Base-by-base conservation (phyloP, 352 stramenopile genomes). In the Vaucheria bursata region DNA sequence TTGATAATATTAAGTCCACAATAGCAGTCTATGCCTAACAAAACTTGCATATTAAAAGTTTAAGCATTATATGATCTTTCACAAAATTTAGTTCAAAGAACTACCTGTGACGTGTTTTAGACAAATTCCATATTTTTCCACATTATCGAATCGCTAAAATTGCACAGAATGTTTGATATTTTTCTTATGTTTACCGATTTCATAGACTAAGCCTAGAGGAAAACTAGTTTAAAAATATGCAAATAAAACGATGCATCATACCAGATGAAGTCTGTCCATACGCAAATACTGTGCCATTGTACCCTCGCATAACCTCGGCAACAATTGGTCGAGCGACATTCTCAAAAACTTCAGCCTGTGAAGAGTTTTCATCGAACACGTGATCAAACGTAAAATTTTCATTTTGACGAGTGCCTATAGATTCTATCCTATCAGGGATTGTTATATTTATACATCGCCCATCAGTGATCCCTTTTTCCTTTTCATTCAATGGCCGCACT, bases 241-340 rank as follows among this genome's bases (percentile, higher is more conserved):
- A n/a, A n/a, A n/a, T n/a, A n/a, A n/a, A n/a, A n/a, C n/a, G n/a
- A 82, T 93, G 91, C 74, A 90, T 94, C 80, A 94, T 93, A 5
- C 89, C 91, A 12, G 87, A 91, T 67, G 18, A 8, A 25, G 52
- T 45, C 52, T 73, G 29, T 49, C 68, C 91, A 78, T 96, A 97
- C 1, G 92, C 91, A 71, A 97, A 96, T 74, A 97, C 94, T 36
- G 91, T 96, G 0, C 89, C 92, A 75, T 97, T 95, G 84, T 96
- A 97, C 1, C 92, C 92, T 52, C 90, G 85, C 84, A 96, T 91
- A 37, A 96, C 89, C 83, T 95, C 90, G 89, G 91, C 86, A 0
- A 97, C 90, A 25, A 96, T 87, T 0, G 92, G 91, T 3, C 87
- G 86, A 35, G 90, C 91, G 31, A 93, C 89, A 69, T 87, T 88